These are phyloP conservation scores for Peronospora destructor DNA, from an alignment of 352 stramenopile genomes.

Conservation along the genomic window DNA sequence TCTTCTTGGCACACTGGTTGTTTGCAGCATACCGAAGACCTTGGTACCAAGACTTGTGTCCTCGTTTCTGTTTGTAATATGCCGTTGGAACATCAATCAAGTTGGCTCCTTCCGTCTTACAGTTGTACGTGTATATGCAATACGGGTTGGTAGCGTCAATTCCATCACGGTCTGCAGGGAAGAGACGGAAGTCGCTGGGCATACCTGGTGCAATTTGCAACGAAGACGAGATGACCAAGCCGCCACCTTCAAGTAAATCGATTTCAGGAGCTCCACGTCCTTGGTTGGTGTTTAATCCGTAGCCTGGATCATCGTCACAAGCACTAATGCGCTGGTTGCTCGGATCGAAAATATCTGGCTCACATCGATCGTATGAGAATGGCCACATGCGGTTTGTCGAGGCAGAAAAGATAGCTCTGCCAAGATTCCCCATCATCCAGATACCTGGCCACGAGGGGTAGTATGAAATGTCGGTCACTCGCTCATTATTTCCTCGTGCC, in stretches of 20 bases:
- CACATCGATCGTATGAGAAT: constrained; percentile 91
- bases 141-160: constrained; percentile 20
- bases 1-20: constrained; percentile 37
- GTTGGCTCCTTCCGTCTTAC: constrained; percentile 45
- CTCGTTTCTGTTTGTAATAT: constrained; percentile 35
- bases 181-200: constrained; percentile 51
- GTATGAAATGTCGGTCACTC: constrained; percentile 49
- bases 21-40: constrained; percentile 57
- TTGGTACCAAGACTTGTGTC: constrained; percentile 56
- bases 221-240: constrained; percentile 82
- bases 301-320: constrained; percentile 88
- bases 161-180: constrained; percentile 31
- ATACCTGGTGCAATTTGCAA: constrained; percentile 83
- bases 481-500: constrained; percentile 36
- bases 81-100: constrained; percentile 36
- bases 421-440: constrained; percentile 96
- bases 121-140: constrained; percentile 46
- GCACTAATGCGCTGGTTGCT: constrained; percentile 75
- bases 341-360: constrained; percentile 49
- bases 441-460: constrained; percentile 92
- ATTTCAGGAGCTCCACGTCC: constrained; percentile 91
- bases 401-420: constrained; percentile 90
- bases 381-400: constrained; percentile 94
- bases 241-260: constrained; percentile 89
- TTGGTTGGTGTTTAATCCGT: constrained; percentile 77